A percentile compares a stretch with the other conserved stretches of the same genome.
phyloP scores from a whole-genome alignment of 2,329 filamentous ascomycete genomes.

The Canariomyces notabilis region DNA sequence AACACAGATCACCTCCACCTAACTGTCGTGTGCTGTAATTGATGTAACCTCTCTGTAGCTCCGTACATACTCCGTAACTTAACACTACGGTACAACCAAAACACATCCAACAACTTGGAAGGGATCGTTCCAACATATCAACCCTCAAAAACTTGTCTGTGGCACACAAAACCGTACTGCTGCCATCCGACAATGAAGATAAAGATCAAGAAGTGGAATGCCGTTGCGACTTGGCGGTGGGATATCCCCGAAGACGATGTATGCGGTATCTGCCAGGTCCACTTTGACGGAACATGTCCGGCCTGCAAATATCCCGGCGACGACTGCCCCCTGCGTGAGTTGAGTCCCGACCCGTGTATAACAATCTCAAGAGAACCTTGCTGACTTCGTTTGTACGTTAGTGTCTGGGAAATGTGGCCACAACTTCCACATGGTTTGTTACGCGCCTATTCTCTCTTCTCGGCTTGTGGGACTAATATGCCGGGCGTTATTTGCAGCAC shows the following conservation, averaged over 20 bases:
- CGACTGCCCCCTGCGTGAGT: slow-evolving; percentile 82
- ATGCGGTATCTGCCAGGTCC: slow-evolving; percentile 95
- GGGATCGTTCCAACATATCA: no score
- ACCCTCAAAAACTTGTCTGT: no score
- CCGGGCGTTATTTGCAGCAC: slow-evolving; percentile 61
- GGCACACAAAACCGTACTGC: no score
- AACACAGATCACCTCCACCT: neutral
- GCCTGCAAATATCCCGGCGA: slow-evolving; percentile 98
- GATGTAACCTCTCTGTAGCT: neutral
- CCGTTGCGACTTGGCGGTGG: slow-evolving; percentile 96
- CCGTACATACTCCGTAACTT: no score
- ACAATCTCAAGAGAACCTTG: neutral
- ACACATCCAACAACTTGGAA: no score
- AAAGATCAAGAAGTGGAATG: slow-evolving; percentile 87
- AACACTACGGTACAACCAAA: no score
- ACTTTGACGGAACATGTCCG: slow-evolving; percentile 96
- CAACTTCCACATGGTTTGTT: slow-evolving; percentile 86
- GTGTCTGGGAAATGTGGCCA: slow-evolving; percentile 96
- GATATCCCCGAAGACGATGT: slow-evolving; percentile 96
- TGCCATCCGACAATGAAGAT: slow-evolving; percentile 80
- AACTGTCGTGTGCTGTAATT: neutral
- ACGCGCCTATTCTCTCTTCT: neutral
- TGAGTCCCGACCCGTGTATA: neutral
- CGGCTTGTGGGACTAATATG: slow-evolving; percentile 10
- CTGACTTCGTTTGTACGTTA: slow-evolving; percentile 35